These are phyloP conservation scores for Aspergillus terreus DNA, from an alignment of 2,329 filamentous ascomycete genomes.

Conservation along the genomic window DNA sequence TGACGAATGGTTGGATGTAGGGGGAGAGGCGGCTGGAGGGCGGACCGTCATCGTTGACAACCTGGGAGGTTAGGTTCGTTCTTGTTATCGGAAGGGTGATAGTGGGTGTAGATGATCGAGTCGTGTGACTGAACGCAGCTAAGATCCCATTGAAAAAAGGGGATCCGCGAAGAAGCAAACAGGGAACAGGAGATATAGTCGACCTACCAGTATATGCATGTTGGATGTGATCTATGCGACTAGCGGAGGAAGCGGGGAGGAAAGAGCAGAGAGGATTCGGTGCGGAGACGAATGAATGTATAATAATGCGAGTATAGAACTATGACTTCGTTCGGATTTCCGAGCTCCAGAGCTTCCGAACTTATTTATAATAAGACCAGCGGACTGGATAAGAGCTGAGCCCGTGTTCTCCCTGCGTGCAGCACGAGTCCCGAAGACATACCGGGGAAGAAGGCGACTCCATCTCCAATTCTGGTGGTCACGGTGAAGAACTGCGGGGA, in stretches of 20 bases:
- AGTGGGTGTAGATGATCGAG: background rate
- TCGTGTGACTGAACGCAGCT: conserved; percentile 7
- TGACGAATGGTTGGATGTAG: conserved; percentile 68
- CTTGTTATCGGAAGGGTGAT: background rate
- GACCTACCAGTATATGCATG: conserved; percentile 48
- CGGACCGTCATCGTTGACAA: conserved; percentile 70
- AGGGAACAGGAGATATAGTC: conserved; percentile 7
- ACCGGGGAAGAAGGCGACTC: conserved; percentile 14
- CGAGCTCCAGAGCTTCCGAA: too few species aligned
- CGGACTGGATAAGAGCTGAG: conserved; percentile 18
- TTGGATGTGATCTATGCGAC: background rate
- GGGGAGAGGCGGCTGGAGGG: conserved; percentile 69
- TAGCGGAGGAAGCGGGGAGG: background rate
- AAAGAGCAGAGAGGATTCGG: background rate
- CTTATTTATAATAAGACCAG: conserved; percentile 1
- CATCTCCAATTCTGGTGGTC: conserved; percentile 17
- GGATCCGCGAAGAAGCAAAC: conserved; percentile 7
- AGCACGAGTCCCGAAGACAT: conserved; percentile 15
- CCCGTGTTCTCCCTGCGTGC: conserved; percentile 9
- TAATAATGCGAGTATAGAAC: background rate
- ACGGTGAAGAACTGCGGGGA: conserved; percentile 23
- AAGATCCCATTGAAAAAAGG: background rate
- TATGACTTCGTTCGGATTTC: background rate
- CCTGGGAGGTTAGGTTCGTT: conserved; percentile 18
- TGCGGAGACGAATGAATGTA: background rate